Percentiles rank a stretch among this genome's conserved stretches.
Evolutionary conservation across 2,329 filamentous ascomycete species (phyloP).

Genomic region (Lachnum nothofagi): DNA sequence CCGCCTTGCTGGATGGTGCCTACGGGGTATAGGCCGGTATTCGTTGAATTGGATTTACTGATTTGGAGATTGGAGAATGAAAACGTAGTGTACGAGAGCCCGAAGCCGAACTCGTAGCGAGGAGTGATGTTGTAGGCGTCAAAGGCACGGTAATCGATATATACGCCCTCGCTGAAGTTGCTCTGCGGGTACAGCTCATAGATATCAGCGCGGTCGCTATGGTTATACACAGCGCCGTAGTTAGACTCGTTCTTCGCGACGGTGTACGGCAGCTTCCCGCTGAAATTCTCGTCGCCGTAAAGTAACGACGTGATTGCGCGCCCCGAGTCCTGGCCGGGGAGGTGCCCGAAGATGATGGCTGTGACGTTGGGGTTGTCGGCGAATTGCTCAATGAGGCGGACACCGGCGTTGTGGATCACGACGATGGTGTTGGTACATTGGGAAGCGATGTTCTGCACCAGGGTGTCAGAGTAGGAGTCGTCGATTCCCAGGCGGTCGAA

Average conservation of each 20-base stretch:
- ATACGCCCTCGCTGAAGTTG: slow-evolving; percentile 45
- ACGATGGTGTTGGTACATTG: slow-evolving; percentile 59
- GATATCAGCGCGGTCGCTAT: slow-evolving; percentile 38
- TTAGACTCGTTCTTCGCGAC: slow-evolving; percentile 53
- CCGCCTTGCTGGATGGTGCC: slow-evolving; percentile 47
- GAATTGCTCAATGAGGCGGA: slow-evolving; percentile 57
- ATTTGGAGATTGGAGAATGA: slow-evolving; percentile 41
- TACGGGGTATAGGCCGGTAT: slow-evolving; percentile 43
- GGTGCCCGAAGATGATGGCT: slow-evolving; percentile 69
- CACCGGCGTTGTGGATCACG: slow-evolving; percentile 58
- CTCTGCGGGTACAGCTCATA: slow-evolving; percentile 46
- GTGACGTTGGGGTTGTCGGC: slow-evolving; percentile 71
- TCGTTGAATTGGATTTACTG: slow-evolving; percentile 35
- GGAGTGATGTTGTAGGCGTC: slow-evolving; percentile 35
- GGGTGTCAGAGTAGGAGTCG: slow-evolving; percentile 58
- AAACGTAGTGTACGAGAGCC: slow-evolving; percentile 53
- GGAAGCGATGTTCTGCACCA: slow-evolving; percentile 52
- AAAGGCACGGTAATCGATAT: slow-evolving; percentile 50
- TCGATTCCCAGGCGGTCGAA: slow-evolving; percentile 51
- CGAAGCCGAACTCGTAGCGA: slow-evolving; percentile 40
- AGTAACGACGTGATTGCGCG: not conserved
- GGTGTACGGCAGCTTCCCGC: slow-evolving; percentile 39
- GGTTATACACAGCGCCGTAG: slow-evolving; percentile 43
- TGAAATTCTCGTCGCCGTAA: slow-evolving; percentile 5
- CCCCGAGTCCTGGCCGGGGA: slow-evolving; percentile 80